Base-by-base conservation (phyloP, 192 early-diverging fungal species). In the Spizellomyces punctatus region DNA sequence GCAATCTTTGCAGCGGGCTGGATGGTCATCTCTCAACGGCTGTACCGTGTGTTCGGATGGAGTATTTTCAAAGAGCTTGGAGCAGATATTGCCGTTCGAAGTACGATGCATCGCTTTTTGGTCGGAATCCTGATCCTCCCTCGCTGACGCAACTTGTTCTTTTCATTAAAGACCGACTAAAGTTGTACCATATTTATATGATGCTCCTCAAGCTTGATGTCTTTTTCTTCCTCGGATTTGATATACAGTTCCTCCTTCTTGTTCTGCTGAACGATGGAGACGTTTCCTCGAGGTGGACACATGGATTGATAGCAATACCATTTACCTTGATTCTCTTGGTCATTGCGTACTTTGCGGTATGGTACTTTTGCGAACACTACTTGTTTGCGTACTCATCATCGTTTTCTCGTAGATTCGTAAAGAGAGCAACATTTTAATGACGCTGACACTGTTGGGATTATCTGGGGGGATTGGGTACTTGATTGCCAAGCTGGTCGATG, bases 171-270 rank as follows among this genome's bases (percentile, higher is more conserved):
- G 84, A 83, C 43, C 81, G 80, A 10, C 75, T 88, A 43, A 81
- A 67, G 48, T 41, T 84, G 43, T 93, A 92, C 76, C 91, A 94
- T 58, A 87, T 95, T 65, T 93, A 93, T 66, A 71, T 95, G 59
- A 79, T 92, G 64, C 77, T 94, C 12, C 78, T 95, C 47, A 95
- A 95, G 76, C 65, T 94, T 12, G 92, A 93, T 58, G 76, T 94
- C 1, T 95, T 93, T 79, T 95, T 95, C 80, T 92, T 93, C 66
- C 54, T 92, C 6, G 85, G 83, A 10, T 92, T 92, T 68, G 83
- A 86, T 9, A 79, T 91, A 36, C 91, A 92, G 67, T 88, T 83
- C 63, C 64, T 91, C 21, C 78, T 88, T 6, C 76, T 93, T 19
- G 85, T 88, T 12, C 71, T 78, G 61, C 57, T 76, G 19, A 48